Evolutionary conservation across 1,284 basidiomycete genomes (phyloP).

Genomic region (Cutaneotrichosporon sp.): DNA sequence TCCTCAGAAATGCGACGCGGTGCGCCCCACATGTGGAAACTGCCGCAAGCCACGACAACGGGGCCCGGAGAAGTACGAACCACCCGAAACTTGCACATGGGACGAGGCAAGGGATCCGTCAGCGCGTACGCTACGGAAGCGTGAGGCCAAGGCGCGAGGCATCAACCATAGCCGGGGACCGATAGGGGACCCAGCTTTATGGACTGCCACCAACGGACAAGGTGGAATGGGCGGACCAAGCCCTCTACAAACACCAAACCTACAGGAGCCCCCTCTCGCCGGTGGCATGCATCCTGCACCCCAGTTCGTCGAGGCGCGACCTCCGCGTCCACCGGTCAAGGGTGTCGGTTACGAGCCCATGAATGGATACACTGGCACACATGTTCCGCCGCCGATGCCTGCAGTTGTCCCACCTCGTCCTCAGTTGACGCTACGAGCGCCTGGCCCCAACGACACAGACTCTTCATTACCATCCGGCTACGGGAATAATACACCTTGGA

Average conservation of each 20-base stretch:
- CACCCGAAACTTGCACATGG: slow-evolving; percentile 37
- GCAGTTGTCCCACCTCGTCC: too few species aligned
- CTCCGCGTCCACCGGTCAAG: not conserved
- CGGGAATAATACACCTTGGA: not conserved
- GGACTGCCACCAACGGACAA: not conserved
- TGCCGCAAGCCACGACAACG: slow-evolving; percentile 35
- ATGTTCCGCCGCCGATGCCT: too few species aligned
- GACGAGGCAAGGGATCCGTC: slow-evolving; percentile 34
- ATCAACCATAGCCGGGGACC: too few species aligned
- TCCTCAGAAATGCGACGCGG: slow-evolving; percentile 41
- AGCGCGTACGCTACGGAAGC: slow-evolving; percentile 26
- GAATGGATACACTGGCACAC: too few species aligned
- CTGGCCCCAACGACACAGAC: too few species aligned
- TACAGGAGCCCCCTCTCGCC: too few species aligned
- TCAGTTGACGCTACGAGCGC: too few species aligned
- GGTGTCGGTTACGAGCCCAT: not conserved
- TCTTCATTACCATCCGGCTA: not conserved
- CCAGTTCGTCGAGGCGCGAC: not conserved
- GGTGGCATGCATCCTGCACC: not conserved
- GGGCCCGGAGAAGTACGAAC: slow-evolving; percentile 21
- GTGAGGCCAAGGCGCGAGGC: slow-evolving; percentile 21
- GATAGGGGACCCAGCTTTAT: too few species aligned
- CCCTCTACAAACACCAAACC: too few species aligned
- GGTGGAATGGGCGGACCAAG: too few species aligned
- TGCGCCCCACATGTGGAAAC: slow-evolving; percentile 38